Evolutionary conservation across 2,329 filamentous ascomycete genomes (phyloP).

Genomic region (Boeremia exigua): DNA sequence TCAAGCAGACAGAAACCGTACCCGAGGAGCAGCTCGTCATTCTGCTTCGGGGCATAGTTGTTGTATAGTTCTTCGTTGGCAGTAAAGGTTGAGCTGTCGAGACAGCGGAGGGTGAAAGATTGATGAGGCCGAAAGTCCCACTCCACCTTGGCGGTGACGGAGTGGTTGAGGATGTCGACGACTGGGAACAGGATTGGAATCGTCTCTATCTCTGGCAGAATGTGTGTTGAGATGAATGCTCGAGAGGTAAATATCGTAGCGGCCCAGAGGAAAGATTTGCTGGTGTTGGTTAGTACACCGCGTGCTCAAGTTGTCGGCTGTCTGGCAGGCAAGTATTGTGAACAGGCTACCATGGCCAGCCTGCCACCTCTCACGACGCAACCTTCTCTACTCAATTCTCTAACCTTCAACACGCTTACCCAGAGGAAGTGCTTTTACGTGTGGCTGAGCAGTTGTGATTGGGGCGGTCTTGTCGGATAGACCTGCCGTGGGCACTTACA

Average conservation of each 20-base stretch:
- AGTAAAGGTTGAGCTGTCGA: slow-evolving; percentile 42
- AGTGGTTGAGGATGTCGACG: slow-evolving; percentile 58
- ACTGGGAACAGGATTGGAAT: slow-evolving; percentile 57
- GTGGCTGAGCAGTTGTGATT: not conserved
- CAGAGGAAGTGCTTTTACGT: not conserved
- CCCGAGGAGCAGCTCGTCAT: slow-evolving; percentile 59
- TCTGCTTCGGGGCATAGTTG: slow-evolving; percentile 61
- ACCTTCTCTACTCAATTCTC: too few relatives aligned
- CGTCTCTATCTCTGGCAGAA: slow-evolving; percentile 36
- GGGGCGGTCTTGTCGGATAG: not conserved
- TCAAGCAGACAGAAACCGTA: slow-evolving; percentile 59
- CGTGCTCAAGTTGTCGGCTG: not conserved
- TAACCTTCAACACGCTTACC: too few relatives aligned
- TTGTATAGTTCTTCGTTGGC: slow-evolving; percentile 57
- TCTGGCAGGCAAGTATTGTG: not conserved
- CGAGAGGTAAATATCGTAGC: slow-evolving; percentile 59
- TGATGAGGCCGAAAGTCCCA: slow-evolving; percentile 49
- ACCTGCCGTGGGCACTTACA: slow-evolving; percentile 29
- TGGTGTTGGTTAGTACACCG: slow-evolving; percentile 35
- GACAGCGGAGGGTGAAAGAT: slow-evolving; percentile 49
- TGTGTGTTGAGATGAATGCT: slow-evolving; percentile 54
- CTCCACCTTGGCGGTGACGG: slow-evolving; percentile 53
- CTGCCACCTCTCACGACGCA: too few relatives aligned
- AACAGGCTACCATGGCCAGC: not conserved
- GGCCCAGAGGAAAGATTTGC: slow-evolving; percentile 58